Evolutionary conservation across 23 red algal species (phyloP).

Genomic region (Gracilaria domingensis): DNA sequence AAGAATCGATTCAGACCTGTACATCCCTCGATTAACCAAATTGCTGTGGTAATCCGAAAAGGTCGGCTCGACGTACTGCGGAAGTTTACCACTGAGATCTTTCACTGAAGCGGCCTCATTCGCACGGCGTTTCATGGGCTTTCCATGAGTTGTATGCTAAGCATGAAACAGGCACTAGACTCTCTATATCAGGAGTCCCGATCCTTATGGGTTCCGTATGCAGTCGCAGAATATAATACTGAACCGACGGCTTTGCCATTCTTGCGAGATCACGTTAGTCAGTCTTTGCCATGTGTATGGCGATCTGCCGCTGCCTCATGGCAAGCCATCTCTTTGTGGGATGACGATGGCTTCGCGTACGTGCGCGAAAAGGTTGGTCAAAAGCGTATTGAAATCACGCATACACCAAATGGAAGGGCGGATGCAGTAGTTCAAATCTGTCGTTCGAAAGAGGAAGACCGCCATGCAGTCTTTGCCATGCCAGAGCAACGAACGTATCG

Average conservation of each 20-base stretch:
- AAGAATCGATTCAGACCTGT: too few species aligned
- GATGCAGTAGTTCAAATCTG: constrained; percentile 45
- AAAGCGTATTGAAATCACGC: constrained; percentile 26
- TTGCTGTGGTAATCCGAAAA: too few species aligned
- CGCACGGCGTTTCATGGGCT: not conserved
- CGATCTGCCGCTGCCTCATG: constrained; percentile 39
- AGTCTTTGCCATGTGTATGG: constrained; percentile 70
- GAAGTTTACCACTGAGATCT: not conserved
- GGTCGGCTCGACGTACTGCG: too few species aligned
- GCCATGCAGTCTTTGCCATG: constrained; percentile 18
- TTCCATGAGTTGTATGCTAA: not conserved
- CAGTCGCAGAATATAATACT: constrained; percentile 32
- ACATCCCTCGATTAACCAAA: too few species aligned
- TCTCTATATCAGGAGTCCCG: constrained; percentile 47
- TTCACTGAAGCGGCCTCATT: not conserved
- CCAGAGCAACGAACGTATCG: not conserved
- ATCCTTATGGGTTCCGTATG: constrained; percentile 43
- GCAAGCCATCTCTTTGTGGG: constrained; percentile 29
- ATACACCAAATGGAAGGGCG: constrained; percentile 62
- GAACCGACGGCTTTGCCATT: constrained; percentile 31
- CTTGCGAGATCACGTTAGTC: constrained; percentile 55
- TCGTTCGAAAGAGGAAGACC: not conserved
- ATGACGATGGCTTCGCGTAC: constrained; percentile 24
- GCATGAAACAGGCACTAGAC: constrained; percentile 4
- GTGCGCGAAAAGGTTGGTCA: constrained; percentile 38